Evolutionary conservation across 179 eudicot genomes (phyloP), one percentile per base, ranked within the genome.

Genomic region (Dionaea muscipula): DNA sequence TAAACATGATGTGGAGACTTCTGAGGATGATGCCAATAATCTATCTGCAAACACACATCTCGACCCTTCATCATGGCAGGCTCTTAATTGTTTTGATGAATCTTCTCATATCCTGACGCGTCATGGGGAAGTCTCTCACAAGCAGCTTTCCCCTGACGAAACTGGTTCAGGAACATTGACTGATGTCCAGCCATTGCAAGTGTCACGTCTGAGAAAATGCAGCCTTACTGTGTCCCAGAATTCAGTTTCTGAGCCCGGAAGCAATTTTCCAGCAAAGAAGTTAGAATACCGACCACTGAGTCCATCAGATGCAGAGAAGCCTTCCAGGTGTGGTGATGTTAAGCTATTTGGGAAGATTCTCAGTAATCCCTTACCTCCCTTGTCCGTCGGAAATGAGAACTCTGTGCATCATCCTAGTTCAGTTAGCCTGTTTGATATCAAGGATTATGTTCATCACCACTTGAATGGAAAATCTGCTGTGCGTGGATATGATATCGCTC

Each of bases 291-390:
- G 14, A 10, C 57, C 64, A 38, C 46, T 55, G 12, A 52, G 67
- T 47, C 67, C 74, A 11, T 59, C 77, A 39, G 71, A 59, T 60
- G 35, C 59, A 16, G 79, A 69, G 41, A 75, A 75, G 57, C 79
- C 82, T 31, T 55, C 62, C 23, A 65, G 77, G 45, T 75, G 66
- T 40, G 85, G 94, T 59, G 85, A 82, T 65, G 81, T 84, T 60
- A 83, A 83, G 56, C 72, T 86, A 21, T 86, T 86, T 55, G 95
- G 96, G 64, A 76, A 81, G 63, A 77, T 83, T 48, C 61, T 79
- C 21, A 64, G 53, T 26, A 57, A 53, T 40, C 26, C 62, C 26
- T 41, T 68, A 22, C 26, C 65, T 45, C n/a, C n/a, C n/a, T n/a
- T n/a, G n/a, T n/a, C n/a, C n/a, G n/a, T n/a, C n/a, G n/a, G n/a